phyloP scores from a whole-genome alignment of 139 green algal species.

The Volvox africanus region DNA sequence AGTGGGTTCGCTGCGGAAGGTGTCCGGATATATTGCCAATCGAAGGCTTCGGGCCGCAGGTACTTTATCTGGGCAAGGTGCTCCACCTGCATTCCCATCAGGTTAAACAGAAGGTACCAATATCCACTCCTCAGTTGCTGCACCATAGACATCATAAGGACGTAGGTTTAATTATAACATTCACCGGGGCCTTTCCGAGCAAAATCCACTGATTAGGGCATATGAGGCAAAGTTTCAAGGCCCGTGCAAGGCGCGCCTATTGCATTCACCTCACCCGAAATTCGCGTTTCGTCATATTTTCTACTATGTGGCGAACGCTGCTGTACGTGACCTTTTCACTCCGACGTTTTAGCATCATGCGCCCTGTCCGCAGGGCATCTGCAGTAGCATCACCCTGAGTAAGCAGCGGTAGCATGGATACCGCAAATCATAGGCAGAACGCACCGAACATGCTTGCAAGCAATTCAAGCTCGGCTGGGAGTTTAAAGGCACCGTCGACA shows the following conservation, averaged over 20 bases:
- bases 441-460: conserved; percentile 32
- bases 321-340: conserved; percentile 27
- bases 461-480: conserved; percentile 29
- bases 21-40: conserved; percentile 63
- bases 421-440: neutral
- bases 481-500: neutral
- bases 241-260: too few species aligned
- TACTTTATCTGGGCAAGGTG: conserved; percentile 71
- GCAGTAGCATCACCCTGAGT: too few species aligned
- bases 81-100: conserved; percentile 46
- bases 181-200: too few species aligned
- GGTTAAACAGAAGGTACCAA: too few species aligned
- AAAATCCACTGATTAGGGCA: too few species aligned
- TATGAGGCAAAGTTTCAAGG: too few species aligned
- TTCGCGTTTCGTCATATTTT: conserved; percentile 47
- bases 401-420: too few species aligned
- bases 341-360: conserved; percentile 39
- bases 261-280: neutral
- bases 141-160: too few species aligned
- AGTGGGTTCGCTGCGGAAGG: conserved; percentile 1
- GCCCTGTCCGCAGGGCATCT: conserved; percentile 38
- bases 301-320: conserved; percentile 33
- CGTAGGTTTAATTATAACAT: too few species aligned
- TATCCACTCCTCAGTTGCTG: too few species aligned
- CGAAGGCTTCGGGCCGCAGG: conserved; percentile 61